A percentile compares a stretch with the other conserved stretches of the same genome.
Evolutionary conservation across 495 filamentous ascomycete species (phyloP).

Genomic region (Lasiosphaeris hirsuta): DNA sequence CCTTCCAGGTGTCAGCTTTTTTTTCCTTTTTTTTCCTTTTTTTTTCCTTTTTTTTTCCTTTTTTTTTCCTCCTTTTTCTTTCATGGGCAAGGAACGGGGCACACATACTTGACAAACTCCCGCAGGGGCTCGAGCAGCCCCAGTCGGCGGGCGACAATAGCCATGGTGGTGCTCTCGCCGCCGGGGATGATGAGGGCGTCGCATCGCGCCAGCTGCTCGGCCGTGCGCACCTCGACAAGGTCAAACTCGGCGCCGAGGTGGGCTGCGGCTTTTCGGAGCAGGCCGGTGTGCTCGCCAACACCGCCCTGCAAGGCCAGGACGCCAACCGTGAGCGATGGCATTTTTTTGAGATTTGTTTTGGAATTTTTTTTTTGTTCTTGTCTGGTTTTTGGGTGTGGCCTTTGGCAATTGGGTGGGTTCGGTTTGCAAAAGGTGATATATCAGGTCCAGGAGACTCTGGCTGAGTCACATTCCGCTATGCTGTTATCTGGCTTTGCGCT

Average conservation of each 20-base stretch:
- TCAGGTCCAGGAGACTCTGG: too few relatives aligned
- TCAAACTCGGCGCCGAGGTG: conserved; percentile 37
- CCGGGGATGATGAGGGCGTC: conserved; percentile 87
- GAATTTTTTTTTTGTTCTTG: too few relatives aligned
- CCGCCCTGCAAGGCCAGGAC: conserved; percentile 93
- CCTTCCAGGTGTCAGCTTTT: conserved; percentile 21
- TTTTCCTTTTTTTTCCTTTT: too few relatives aligned
- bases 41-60: too few relatives aligned
- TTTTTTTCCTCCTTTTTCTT: too few relatives aligned
- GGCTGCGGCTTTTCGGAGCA: conserved; percentile 62
- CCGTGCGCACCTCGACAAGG: conserved; percentile 78
- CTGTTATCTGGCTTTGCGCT: too few relatives aligned
- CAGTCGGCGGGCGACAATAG: conserved; percentile 77
- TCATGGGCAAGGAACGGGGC: background rate
- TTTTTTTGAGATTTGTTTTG: too few relatives aligned
- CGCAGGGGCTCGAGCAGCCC: conserved; percentile 79
- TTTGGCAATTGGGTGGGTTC: too few relatives aligned
- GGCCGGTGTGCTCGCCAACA: conserved; percentile 80
- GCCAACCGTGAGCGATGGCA: conserved; percentile 58
- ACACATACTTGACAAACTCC: conserved; percentile 85
- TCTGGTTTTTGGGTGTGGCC: too few relatives aligned
- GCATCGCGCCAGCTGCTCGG: conserved; percentile 64
- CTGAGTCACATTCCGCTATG: too few relatives aligned
- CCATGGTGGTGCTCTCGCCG: conserved; percentile 92
- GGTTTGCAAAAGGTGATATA: too few relatives aligned